Evolutionary conservation across 441 rosid genomes (phyloP).

Genomic region (Syzygium syzygioides): DNA sequence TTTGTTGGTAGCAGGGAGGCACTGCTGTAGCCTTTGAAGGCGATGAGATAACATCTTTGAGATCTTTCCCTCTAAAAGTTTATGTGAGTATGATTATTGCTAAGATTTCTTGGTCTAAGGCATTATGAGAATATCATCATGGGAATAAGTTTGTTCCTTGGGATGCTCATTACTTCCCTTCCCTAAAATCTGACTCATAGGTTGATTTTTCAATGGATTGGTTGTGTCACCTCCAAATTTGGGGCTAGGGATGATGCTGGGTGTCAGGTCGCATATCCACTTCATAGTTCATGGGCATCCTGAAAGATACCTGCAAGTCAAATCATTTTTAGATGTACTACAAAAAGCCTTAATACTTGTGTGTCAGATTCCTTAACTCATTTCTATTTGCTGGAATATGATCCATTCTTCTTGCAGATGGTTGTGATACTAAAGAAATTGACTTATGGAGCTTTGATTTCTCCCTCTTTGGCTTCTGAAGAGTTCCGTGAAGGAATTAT

Average conservation of each 20-base stretch:
- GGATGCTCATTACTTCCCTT: not conserved
- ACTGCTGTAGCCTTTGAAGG: not conserved
- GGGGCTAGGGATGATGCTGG: not conserved
- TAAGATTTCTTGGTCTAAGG: not conserved
- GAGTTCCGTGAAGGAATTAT: slow-evolving; percentile 90
- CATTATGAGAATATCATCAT: not conserved
- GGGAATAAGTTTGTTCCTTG: not conserved
- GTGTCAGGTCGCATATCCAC: not conserved
- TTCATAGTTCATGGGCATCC: not conserved
- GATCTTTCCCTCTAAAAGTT: not conserved
- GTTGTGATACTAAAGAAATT: slow-evolving; percentile 73
- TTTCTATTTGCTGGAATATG: not conserved
- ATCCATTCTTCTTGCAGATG: slow-evolving; percentile 42
- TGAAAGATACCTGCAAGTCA: not conserved
- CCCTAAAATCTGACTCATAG: not conserved
- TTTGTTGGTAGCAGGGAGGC: not conserved
- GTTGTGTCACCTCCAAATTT: not conserved
- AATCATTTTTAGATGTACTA: not conserved
- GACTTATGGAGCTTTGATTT: slow-evolving; percentile 64
- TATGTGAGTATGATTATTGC: not conserved
- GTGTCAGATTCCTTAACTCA: not conserved
- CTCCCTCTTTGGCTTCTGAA: slow-evolving; percentile 77
- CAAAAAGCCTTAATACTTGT: not conserved
- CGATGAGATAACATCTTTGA: not conserved
- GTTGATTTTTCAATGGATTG: not conserved